Evolutionary conservation across 1,284 basidiomycete genomes (phyloP).

Genomic region (Trichosporon coremiiforme): DNA sequence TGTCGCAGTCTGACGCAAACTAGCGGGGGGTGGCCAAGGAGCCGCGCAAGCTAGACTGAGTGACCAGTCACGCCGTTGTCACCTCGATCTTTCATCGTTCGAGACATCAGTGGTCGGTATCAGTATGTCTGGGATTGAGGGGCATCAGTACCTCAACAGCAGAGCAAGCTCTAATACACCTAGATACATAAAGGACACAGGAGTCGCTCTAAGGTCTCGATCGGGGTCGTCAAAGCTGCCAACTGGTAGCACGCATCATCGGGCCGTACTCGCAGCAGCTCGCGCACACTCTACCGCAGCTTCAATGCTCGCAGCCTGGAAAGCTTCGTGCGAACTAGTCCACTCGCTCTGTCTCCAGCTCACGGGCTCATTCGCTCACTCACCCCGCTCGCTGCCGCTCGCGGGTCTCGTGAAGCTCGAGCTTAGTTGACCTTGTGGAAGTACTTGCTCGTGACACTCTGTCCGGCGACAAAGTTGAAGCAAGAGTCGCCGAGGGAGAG

Average conservation of each 20-base stretch:
- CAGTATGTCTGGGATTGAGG: neutral
- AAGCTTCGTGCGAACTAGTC: no score
- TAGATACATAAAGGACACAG: neutral
- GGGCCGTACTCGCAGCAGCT: no score
- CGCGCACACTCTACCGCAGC: no score
- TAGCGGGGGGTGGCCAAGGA: no score
- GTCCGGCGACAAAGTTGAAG: constrained; percentile 78
- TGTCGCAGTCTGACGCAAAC: neutral
- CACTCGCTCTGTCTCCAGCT: no score
- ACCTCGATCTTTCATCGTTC: no score
- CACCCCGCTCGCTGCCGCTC: no score
- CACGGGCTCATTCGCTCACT: neutral
- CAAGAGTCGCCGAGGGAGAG: constrained; percentile 83
- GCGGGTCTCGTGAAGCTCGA: no score
- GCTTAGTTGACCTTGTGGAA: constrained; percentile 56
- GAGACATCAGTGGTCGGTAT: neutral
- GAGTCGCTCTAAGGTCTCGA: neutral
- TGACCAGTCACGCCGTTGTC: neutral
- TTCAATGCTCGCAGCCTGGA: no score
- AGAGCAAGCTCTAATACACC: neutral
- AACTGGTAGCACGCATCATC: no score
- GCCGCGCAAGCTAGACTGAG: neutral
- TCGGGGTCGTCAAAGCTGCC: neutral
- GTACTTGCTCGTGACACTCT: constrained; percentile 77
- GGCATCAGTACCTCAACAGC: neutral